phyloP scores from a whole-genome alignment of 2,329 filamentous ascomycete species.

The Pseudogymnoascus sp. region DNA sequence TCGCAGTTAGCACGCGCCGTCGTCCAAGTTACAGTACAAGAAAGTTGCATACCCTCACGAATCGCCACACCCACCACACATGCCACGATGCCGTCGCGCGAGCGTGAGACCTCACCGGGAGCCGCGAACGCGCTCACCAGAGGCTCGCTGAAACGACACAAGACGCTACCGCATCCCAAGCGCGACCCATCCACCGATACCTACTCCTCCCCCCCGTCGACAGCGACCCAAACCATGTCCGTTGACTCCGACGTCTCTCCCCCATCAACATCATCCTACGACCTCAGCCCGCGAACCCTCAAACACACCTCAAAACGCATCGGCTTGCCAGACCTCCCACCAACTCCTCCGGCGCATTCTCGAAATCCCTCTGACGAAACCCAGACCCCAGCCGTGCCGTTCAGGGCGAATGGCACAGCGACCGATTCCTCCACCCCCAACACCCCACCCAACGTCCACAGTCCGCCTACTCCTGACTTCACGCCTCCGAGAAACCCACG shows the following conservation, averaged over 20 bases:
- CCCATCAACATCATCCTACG: constrained; percentile 21
- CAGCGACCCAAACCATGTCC: constrained; percentile 19
- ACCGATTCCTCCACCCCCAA: constrained; percentile 32
- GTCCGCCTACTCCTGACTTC: constrained; percentile 66
- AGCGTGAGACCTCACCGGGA: constrained; percentile 4
- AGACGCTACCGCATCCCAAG: constrained; percentile 27
- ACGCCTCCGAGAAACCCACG: constrained; percentile 54
- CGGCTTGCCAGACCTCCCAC: constrained; percentile 42
- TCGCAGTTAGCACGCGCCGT: background rate
- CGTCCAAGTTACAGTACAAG: constrained; percentile 4
- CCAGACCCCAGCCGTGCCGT: constrained; percentile 22
- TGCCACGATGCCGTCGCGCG: constrained; percentile 10
- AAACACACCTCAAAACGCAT: constrained; percentile 27
- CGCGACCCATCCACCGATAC: constrained; percentile 15
- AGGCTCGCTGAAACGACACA: constrained; percentile 24
- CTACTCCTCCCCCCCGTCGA: constrained; percentile 18
- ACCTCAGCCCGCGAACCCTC: constrained; percentile 25
- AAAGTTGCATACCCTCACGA: background rate
- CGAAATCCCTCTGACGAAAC: constrained; percentile 47
- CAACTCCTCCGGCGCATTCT: constrained; percentile 56
- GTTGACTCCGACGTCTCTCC: constrained; percentile 23
- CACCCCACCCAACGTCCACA: constrained; percentile 58
- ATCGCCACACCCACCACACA: background rate
- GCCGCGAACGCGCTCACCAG: background rate
- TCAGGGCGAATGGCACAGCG: background rate